Conservation (phyloP, 2,329 filamentous ascomycete genomes). For the Botryotinia narcissicola region DNA sequence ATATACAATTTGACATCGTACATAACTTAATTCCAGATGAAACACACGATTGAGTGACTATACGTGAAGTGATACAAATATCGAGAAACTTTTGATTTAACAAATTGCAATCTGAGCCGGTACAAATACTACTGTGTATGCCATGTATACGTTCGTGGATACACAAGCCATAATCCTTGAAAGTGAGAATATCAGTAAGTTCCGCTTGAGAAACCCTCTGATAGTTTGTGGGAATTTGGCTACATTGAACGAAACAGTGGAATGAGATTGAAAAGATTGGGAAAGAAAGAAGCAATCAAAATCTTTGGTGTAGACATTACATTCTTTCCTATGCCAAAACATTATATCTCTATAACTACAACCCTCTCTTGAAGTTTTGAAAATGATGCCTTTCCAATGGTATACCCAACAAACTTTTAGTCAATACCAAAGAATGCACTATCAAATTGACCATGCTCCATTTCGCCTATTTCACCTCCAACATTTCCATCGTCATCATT, state of each 20-base stretch:
- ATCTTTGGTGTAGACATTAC: not conserved
- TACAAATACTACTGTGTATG: not conserved
- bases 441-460: slow-evolving; percentile 36
- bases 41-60: not conserved
- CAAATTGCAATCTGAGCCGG: not conserved
- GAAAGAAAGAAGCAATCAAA: not conserved
- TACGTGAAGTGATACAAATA: not conserved
- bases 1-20: not conserved
- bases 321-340: not conserved
- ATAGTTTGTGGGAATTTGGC: not conserved
- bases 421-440: slow-evolving; percentile 35
- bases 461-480: slow-evolving; percentile 26
- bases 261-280: not conserved
- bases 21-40: not conserved
- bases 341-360: not conserved
- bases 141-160: not conserved
- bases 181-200: not conserved
- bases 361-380: not conserved
- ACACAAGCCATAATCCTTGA: not conserved
- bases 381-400: not conserved
- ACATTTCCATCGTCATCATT: slow-evolving; percentile 27
- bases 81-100: not conserved
- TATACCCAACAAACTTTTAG: not conserved
- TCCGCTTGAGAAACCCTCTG: not conserved
- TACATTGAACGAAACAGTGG: not conserved